A percentile compares a stretch with the other conserved stretches of the same genome.
These are phyloP conservation scores for Corynascus novoguineensis DNA, from an alignment of 495 filamentous ascomycete genomes.

Conservation along the genomic window DNA sequence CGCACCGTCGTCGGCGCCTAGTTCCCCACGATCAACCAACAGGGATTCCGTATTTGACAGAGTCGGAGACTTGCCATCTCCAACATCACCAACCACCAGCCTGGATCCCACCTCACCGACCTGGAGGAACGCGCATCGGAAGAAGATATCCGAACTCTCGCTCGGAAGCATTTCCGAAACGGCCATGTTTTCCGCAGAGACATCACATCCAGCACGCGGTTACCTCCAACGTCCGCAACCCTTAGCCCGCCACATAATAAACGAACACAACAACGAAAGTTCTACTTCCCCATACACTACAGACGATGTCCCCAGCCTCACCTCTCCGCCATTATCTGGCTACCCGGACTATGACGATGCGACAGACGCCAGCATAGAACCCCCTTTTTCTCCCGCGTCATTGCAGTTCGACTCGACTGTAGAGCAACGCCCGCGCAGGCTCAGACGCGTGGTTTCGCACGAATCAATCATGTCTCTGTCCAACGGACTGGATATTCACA, in stretches of 20 bases:
- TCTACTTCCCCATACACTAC: conserved; percentile 15
- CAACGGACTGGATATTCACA: conserved; percentile 52
- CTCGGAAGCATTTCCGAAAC: conserved; percentile 40
- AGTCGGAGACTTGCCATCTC: conserved; percentile 54
- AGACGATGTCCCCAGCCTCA: conserved; percentile 20
- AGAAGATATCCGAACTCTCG: conserved; percentile 51
- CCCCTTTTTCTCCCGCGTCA: conserved; percentile 5
- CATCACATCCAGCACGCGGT: conserved; percentile 5
- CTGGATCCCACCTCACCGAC: conserved; percentile 54
- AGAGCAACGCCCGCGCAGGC: conserved; percentile 14
- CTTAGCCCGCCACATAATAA: conserved; percentile 10
- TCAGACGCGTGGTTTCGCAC: conserved; percentile 44
- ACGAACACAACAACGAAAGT: not conserved
- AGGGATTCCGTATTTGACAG: conserved; percentile 75
- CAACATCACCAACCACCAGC: conserved; percentile 69
- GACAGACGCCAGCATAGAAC: not conserved
- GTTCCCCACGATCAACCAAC: conserved; percentile 71
- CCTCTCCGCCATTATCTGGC: not conserved
- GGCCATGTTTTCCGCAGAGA: conserved; percentile 21
- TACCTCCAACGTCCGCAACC: conserved; percentile 9
- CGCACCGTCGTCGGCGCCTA: conserved; percentile 65
- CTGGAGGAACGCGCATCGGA: conserved; percentile 47
- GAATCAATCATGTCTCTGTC: conserved; percentile 52
- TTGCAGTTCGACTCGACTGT: conserved; percentile 19
- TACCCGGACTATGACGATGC: conserved; percentile 12